Evolutionary conservation across 1,284 basidiomycete species (phyloP), one percentile per base, ranked within the genome.

Genomic region (Leccinum griseonigrum): DNA sequence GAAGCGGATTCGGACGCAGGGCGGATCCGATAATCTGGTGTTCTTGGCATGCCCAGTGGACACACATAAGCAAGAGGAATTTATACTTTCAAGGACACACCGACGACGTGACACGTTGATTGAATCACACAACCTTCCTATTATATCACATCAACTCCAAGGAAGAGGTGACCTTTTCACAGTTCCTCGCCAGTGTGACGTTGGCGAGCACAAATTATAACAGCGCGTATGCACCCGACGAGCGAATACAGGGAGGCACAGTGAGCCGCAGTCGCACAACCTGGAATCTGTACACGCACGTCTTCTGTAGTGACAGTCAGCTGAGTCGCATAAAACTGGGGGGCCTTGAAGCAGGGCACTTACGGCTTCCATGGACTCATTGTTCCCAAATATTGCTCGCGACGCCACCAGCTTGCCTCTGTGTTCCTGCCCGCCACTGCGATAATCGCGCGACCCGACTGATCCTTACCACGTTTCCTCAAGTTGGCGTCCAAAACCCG

Each of bases 91-190:
- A 14, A 26, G 16, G 4, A n/a, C 31, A 11, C n/a, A 13, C 9
- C 9, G 16, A 32, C 18, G 3, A 8, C 31, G 31, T 54, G 31
- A 54, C 3, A 50, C 50, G n/a, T 4, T 22, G 43, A 22, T 46
- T 55, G 57, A 64, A 64, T 65, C 40, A 69, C 59, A 59, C 31
- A 11, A 62, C 65, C 52, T 34, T 34, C 32, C 32, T 34, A 34
- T 34, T 34, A 34, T 11, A 34, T 34, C 32, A 34, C 32, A 34
- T 46, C 43, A 46, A 46, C 26, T 28, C 22, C 48, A 51, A 51
- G 22, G 48, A 46, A 46, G n/a, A 43, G 32, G 18, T 9, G 3
- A 14, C 16, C 2, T 16, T 31, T 36, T 59, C 56, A 9, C 11
- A n/a, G 18, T 58, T 18, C 26, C 40, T 46, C 4, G 29, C 6